A percentile compares a stretch with the other conserved stretches of the same genome.
These are phyloP conservation scores for Coniferiporia weirii DNA, from an alignment of 1,284 basidiomycete species.

Conservation along the genomic window DNA sequence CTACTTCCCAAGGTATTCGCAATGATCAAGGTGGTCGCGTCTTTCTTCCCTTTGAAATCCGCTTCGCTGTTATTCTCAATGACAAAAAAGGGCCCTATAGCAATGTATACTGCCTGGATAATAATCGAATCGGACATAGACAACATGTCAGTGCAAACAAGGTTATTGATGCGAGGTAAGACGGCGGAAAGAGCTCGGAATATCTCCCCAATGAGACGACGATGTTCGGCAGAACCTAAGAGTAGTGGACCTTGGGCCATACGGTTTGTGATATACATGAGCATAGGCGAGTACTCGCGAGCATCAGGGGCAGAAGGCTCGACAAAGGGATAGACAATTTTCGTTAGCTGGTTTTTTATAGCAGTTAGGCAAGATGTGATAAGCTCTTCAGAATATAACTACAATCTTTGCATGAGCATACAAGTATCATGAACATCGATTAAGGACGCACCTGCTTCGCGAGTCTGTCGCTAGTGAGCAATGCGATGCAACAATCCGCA, in stretches of 20 bases:
- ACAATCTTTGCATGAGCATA: not conserved
- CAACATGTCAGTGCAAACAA: constrained; percentile 62
- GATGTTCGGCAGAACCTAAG: constrained; percentile 35
- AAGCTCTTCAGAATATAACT: constrained; percentile 88
- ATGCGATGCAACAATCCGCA: constrained; percentile 75
- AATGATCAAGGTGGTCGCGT: constrained; percentile 37
- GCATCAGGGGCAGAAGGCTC: constrained; percentile 56
- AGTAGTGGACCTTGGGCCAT: constrained; percentile 23
- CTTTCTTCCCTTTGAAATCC: constrained; percentile 50
- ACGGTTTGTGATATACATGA: constrained; percentile 50
- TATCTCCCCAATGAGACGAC: constrained; percentile 55
- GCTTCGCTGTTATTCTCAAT: constrained; percentile 52
- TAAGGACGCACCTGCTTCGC: constrained; percentile 67
- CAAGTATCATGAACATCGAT: not conserved
- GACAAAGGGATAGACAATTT: constrained; percentile 83
- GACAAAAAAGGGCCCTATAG: constrained; percentile 90
- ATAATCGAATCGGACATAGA: constrained; percentile 83
- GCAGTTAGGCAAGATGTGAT: constrained; percentile 73
- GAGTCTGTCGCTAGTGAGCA: constrained; percentile 73
- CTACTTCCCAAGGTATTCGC: constrained; percentile 62
- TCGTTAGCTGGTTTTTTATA: constrained; percentile 76
- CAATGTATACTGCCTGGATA: constrained; percentile 87
- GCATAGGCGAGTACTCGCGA: constrained; percentile 40
- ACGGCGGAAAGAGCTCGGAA: constrained; percentile 65
- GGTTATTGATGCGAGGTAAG: constrained; percentile 61